Conservation (phyloP, 345 rosid species). For the Chamaenerion angustifolium region DNA sequence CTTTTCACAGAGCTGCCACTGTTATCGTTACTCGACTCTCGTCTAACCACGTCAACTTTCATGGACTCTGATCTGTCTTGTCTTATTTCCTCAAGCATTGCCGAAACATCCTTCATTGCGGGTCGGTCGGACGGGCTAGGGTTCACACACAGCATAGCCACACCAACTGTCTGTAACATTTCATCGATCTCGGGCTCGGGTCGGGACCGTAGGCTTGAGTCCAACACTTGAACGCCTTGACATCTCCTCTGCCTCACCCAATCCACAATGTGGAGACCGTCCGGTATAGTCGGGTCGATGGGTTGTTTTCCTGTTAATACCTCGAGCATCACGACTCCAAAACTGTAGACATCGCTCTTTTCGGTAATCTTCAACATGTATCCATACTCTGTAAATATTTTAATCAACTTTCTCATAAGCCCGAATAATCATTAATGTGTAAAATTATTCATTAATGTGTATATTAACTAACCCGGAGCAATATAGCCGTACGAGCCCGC, state of each 20-base stretch:
- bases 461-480: conserved; percentile 83
- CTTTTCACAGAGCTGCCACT: conserved; percentile 11
- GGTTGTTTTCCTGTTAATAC: conserved; percentile 82
- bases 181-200: conserved; percentile 48
- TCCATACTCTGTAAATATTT: conserved; percentile 47
- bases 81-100: conserved; percentile 48
- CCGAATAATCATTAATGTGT: too few relatives aligned
- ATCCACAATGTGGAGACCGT: conserved; percentile 63
- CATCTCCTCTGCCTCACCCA: conserved; percentile 51
- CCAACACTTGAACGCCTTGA: conserved; percentile 24
- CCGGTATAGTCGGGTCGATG: conserved; percentile 70
- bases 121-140: conserved; percentile 52
- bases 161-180: conserved; percentile 54
- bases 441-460: too few relatives aligned
- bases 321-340: conserved; percentile 74
- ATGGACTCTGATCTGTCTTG: conserved; percentile 43
- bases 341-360: conserved; percentile 85
- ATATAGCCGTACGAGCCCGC: conserved; percentile 96
- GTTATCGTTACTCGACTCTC: conserved; percentile 9
- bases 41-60: conserved; percentile 22
- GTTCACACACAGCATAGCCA: conserved; percentile 53
- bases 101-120: conserved; percentile 60
- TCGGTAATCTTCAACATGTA: conserved; percentile 84
- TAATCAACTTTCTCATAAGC: too few relatives aligned
- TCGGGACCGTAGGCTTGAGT: conserved; percentile 22